Evolutionary conservation across 441 rosid genomes (phyloP).

Genomic region (Eutrema salsugineum): DNA sequence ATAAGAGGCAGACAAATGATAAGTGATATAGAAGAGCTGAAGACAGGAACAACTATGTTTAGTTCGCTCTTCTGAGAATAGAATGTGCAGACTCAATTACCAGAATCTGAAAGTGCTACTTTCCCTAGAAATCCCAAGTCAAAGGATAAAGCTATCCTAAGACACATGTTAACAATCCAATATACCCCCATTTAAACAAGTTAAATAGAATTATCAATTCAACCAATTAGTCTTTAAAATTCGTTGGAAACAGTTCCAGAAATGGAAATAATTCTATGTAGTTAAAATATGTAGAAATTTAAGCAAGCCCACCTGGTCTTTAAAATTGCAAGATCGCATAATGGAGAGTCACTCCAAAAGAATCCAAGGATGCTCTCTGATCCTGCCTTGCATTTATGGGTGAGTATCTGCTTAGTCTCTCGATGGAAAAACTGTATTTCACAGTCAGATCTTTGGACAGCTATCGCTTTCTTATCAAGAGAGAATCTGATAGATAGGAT

Average conservation of each 20-base stretch:
- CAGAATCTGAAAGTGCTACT: conserved; percentile 1
- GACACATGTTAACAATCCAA: neutral
- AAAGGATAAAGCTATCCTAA: neutral
- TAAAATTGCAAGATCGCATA: conserved; percentile 77
- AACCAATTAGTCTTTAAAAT: neutral
- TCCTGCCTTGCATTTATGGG: conserved; percentile 63
- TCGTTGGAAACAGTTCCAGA: conserved; percentile 1
- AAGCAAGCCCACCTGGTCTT: conserved; percentile 72
- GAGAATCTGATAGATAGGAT: conserved; percentile 74
- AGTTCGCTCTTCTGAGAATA: neutral
- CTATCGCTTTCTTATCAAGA: conserved; percentile 74
- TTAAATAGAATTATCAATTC: neutral
- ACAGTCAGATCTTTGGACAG: conserved; percentile 72
- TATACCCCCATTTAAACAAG: neutral
- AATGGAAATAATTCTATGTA: neutral
- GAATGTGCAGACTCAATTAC: neutral
- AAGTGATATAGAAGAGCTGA: conserved; percentile 9
- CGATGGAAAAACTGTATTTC: conserved; percentile 74
- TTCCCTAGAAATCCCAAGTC: neutral
- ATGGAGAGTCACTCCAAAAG: conserved; percentile 95
- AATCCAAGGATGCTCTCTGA: conserved; percentile 89
- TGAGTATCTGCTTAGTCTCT: conserved; percentile 67
- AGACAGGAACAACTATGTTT: conserved; percentile 4
- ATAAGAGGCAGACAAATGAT: neutral
- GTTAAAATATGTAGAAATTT: neutral